phyloP scores from a whole-genome alignment of 2,329 filamentous ascomycete species.

The Thielaviopsis ethacetica region DNA sequence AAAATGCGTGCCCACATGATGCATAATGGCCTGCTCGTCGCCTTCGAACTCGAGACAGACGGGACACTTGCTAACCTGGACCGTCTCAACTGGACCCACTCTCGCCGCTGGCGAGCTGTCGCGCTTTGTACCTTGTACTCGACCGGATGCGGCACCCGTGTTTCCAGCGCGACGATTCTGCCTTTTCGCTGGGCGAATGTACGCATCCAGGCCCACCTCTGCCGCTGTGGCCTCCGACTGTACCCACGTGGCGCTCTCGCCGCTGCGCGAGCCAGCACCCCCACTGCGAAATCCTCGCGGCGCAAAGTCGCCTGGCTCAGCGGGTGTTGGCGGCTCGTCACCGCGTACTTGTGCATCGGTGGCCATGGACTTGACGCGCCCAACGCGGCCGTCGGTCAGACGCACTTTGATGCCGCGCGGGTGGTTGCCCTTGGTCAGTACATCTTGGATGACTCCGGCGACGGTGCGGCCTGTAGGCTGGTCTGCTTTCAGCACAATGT shows the following conservation, averaged over 20 bases:
- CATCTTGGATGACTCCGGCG: conserved; percentile 44
- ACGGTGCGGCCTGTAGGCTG: conserved; percentile 60
- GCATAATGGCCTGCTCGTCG: conserved; percentile 49
- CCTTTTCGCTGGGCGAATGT: conserved; percentile 24
- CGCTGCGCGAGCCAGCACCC: conserved; percentile 20
- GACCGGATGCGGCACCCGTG: neutral
- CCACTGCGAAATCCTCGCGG: conserved; percentile 3
- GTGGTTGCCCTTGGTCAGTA: conserved; percentile 59
- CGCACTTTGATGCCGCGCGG: conserved; percentile 67
- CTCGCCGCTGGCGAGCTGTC: neutral
- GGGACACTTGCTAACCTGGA: conserved; percentile 32
- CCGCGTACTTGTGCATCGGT: conserved; percentile 9
- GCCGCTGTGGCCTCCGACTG: conserved; percentile 24
- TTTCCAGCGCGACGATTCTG: neutral
- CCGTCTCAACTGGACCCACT: neutral
- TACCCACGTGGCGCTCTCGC: conserved; percentile 19
- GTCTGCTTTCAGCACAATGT: conserved; percentile 60
- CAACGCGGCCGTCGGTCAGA: conserved; percentile 52
- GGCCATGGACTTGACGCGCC: conserved; percentile 51
- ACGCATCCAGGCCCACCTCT: conserved; percentile 32
- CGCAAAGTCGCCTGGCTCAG: conserved; percentile 8
- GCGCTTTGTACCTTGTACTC: neutral
- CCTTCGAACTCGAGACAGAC: conserved; percentile 51
- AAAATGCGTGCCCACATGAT: conserved; percentile 49
- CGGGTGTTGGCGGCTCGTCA: conserved; percentile 10